phyloP scores from a whole-genome alignment of 2,329 filamentous ascomycete species.

The Stemphylium vesicarium region DNA sequence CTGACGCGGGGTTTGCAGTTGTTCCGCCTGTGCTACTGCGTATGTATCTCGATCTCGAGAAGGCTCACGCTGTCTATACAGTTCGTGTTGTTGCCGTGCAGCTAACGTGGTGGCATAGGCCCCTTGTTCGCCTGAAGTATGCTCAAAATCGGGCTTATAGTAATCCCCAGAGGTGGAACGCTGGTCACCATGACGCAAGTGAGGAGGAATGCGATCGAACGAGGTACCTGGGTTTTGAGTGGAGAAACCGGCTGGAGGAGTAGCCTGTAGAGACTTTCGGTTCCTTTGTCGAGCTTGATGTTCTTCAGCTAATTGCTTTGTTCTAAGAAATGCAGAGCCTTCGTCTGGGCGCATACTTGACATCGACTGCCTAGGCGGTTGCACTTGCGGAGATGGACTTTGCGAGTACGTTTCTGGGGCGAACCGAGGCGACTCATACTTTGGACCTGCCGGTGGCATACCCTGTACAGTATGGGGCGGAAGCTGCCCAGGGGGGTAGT shows the following conservation, averaged over 20 bases:
- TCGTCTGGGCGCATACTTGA: conserved; percentile 13
- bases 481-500: conserved; percentile 22
- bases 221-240: conserved; percentile 3
- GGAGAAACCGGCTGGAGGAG: conserved; percentile 3
- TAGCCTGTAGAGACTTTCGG: conserved; percentile 12
- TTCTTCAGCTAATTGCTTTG: conserved; percentile 31
- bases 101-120: conserved; percentile 24
- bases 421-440: conserved; percentile 15
- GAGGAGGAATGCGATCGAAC: conserved; percentile 11
- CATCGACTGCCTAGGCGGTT: conserved; percentile 11
- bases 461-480: conserved; percentile 23
- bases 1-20: not conserved
- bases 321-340: conserved; percentile 31
- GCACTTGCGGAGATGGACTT: conserved; percentile 12
- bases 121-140: conserved; percentile 15
- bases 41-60: conserved; percentile 9
- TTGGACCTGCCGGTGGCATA: conserved; percentile 23
- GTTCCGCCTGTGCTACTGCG: conserved; percentile 8
- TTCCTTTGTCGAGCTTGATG: conserved; percentile 18
- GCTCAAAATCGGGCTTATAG: conserved; percentile 29
- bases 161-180: conserved; percentile 30
- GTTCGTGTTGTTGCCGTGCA: conserved; percentile 19
- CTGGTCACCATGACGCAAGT: conserved; percentile 14
- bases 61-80: conserved; percentile 17
- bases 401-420: conserved; percentile 23